Conservation (phyloP, 352 stramenopile genomes). For the Phytophthora cactorum region DNA sequence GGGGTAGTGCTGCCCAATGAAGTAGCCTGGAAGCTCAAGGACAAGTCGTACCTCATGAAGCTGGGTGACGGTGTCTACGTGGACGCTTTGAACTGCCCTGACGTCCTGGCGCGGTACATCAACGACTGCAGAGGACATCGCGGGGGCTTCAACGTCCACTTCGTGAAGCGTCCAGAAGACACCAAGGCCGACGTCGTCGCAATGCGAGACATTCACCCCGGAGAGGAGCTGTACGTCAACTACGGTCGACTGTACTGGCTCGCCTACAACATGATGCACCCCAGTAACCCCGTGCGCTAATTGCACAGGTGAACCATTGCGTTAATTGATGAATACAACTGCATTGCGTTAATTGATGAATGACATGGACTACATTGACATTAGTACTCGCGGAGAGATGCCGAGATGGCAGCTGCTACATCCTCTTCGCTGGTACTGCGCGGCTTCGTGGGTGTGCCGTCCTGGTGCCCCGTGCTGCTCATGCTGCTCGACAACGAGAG, state of each 20-base stretch:
- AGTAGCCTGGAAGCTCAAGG: constrained; percentile 57
- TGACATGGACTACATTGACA: constrained; percentile 3
- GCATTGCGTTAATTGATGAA: neutral
- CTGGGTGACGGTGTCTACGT: constrained; percentile 81
- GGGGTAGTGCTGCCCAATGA: constrained; percentile 48
- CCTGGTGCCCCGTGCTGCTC: constrained; percentile 27
- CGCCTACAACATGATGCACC: constrained; percentile 75
- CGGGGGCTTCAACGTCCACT: constrained; percentile 76
- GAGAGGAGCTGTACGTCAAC: constrained; percentile 81
- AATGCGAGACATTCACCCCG: constrained; percentile 55
- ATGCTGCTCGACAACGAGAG: constrained; percentile 52
- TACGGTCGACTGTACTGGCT: constrained; percentile 89
- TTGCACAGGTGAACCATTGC: neutral
- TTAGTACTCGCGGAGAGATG: constrained; percentile 72
- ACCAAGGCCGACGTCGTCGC: constrained; percentile 65
- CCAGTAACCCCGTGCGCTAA: constrained; percentile 59
- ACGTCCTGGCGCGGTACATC: constrained; percentile 77
- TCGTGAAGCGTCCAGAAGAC: constrained; percentile 65
- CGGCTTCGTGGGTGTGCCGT: constrained; percentile 32
- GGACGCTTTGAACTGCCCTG: constrained; percentile 52
- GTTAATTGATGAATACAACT: neutral
- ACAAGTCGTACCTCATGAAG: constrained; percentile 87
- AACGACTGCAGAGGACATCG: constrained; percentile 73
- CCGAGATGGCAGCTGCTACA: constrained; percentile 66
- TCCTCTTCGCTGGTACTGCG: constrained; percentile 63